Evolutionary conservation across 2,329 filamentous ascomycete genomes (phyloP).

Genomic region (Microdochium paspali): DNA sequence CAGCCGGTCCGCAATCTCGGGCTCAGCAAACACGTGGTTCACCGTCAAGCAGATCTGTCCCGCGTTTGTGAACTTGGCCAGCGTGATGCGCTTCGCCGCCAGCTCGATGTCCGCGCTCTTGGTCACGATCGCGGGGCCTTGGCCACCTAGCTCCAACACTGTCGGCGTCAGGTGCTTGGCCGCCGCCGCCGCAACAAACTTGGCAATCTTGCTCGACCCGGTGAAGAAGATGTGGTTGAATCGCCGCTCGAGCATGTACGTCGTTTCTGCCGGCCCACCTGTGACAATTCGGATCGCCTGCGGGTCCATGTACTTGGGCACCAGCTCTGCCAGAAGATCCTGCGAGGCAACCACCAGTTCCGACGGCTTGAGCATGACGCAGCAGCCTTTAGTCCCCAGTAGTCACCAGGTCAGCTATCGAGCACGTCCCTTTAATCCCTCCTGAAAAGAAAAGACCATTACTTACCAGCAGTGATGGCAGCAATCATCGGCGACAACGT

Average conservation of each 20-base stretch:
- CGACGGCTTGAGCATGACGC: slow-evolving; percentile 32
- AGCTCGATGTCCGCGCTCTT: slow-evolving; percentile 28
- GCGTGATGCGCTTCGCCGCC: slow-evolving; percentile 31
- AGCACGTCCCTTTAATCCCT: too few relatives aligned
- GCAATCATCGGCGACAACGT: slow-evolving; percentile 27
- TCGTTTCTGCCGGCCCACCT: slow-evolving; percentile 26
- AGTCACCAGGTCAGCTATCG: too few relatives aligned
- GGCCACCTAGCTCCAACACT: slow-evolving; percentile 34
- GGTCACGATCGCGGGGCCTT: slow-evolving; percentile 32
- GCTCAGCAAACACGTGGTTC: slow-evolving; percentile 35
- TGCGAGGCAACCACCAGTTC: slow-evolving; percentile 25
- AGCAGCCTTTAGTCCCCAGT: slow-evolving; percentile 5
- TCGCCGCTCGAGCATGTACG: slow-evolving; percentile 22
- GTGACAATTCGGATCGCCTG: slow-evolving; percentile 23
- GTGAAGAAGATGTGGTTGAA: slow-evolving; percentile 38
- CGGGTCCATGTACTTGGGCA: slow-evolving; percentile 31
- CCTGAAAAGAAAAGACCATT: slow-evolving; percentile 3
- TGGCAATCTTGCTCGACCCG: slow-evolving; percentile 26
- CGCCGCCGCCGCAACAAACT: slow-evolving; percentile 26
- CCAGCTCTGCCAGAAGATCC: slow-evolving; percentile 25
- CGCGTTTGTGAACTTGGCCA: slow-evolving; percentile 29
- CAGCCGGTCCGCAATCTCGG: slow-evolving; percentile 25
- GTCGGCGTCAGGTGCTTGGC: slow-evolving; percentile 33
- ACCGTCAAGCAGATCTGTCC: slow-evolving; percentile 30
- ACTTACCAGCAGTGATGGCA: slow-evolving; percentile 29